Percentiles rank a stretch among this genome's conserved stretches.
phyloP scores from a whole-genome alignment of 139 green algal genomes.

The Pseudopediastrum boryanum region DNA sequence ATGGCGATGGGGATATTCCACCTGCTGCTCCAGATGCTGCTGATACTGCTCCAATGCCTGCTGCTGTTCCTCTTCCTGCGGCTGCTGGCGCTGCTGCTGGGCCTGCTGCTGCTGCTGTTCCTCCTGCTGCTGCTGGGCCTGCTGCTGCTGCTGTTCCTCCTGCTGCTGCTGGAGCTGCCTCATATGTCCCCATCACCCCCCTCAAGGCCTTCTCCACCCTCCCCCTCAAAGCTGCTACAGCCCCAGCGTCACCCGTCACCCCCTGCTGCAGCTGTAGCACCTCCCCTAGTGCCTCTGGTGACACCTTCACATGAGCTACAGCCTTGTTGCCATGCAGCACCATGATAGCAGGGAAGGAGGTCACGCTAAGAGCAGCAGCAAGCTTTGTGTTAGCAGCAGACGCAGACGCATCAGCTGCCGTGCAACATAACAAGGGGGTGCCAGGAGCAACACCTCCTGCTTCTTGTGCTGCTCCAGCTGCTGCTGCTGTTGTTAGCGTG shows the following conservation, averaged over 20 bases:
- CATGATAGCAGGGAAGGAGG: background rate
- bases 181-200: background rate
- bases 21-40: constrained; percentile 7
- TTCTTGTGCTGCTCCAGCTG: too few relatives aligned
- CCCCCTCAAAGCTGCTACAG: background rate
- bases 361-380: constrained; percentile 9
- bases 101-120: constrained; percentile 8
- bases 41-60: background rate
- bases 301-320: too few relatives aligned
- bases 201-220: too few relatives aligned
- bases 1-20: too few relatives aligned
- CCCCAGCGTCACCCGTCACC: background rate
- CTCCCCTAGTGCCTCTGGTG: too few relatives aligned
- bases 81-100: background rate
- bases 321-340: constrained; percentile 20
- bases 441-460: background rate
- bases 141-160: too few relatives aligned
- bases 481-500: too few relatives aligned
- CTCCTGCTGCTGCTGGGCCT: too few relatives aligned
- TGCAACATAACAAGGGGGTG: background rate
- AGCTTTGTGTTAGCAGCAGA: constrained; percentile 16
- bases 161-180: too few relatives aligned
- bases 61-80: background rate
- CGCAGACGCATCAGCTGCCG: constrained; percentile 25
- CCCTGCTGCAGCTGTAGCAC: constrained; percentile 3